Evolutionary conservation across 2,329 filamentous ascomycete species (phyloP).

Genomic region (Fusarium illudens): DNA sequence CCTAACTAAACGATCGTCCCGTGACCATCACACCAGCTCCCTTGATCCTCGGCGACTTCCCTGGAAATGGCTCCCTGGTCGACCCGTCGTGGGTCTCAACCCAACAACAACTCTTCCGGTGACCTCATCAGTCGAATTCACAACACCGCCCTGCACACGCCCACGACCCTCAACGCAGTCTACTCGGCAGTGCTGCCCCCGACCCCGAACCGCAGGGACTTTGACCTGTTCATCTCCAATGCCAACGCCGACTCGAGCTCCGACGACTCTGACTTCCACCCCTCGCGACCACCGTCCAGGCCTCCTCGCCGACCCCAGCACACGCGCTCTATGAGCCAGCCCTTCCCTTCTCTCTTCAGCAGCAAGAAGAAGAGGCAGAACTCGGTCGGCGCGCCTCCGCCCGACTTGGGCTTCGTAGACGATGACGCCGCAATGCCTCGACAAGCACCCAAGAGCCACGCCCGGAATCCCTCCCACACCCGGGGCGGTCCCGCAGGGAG

Average conservation of each 20-base stretch:
- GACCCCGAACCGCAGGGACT: constrained; percentile 24
- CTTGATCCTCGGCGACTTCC: constrained; percentile 28
- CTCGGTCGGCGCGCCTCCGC: constrained; percentile 46
- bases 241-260: constrained; percentile 53
- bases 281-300: constrained; percentile 36
- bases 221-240: constrained; percentile 44
- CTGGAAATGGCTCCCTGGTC: constrained; percentile 47
- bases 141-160: constrained; percentile 47
- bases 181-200: constrained; percentile 19
- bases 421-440: constrained; percentile 43
- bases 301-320: constrained; percentile 39
- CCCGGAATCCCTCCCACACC: constrained; percentile 33
- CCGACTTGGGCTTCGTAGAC: constrained; percentile 44
- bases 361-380: constrained; percentile 64
- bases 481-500: constrained; percentile 48
- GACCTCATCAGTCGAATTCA: constrained; percentile 51
- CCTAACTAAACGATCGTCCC: constrained; percentile 6
- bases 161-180: constrained; percentile 40
- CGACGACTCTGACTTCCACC: constrained; percentile 53
- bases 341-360: constrained; percentile 76
- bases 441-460: constrained; percentile 42
- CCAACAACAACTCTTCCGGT: constrained; percentile 38
- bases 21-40: constrained; percentile 16
- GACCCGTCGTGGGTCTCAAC: constrained; percentile 43
- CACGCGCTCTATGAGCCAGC: constrained; percentile 77